Evolutionary conservation across 306 rosid species (phyloP), one percentile per base, ranked within the genome.

Genomic region (Castanea sativa): DNA sequence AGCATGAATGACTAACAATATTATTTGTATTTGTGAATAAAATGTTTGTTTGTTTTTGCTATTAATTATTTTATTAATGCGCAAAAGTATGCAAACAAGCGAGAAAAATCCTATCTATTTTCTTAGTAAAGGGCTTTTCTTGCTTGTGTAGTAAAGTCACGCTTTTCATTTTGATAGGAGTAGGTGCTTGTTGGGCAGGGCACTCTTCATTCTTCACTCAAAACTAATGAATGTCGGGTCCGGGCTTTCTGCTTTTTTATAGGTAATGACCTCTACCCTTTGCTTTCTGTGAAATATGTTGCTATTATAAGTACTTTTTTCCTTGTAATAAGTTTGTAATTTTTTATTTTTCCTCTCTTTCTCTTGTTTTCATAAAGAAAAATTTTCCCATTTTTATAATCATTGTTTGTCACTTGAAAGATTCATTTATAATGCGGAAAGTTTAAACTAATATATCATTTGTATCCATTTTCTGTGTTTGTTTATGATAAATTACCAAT

Each of bases 251-350:
- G 25, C 25, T 23, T 23, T 23, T 23, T 23, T 23, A 23, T 23
- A 80, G 98, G 97, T 90, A 87, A 33, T 49, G 55, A 32, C 75
- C 41, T 76, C 63, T 43, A 43, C 59, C 51, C 27, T 72, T 68
- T 69, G 35, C 63, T 77, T 52, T 59, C n/a, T 57, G 60, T 5
- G 27, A 56, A 27, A 45, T 69, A 4, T 43, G 25, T 73, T 45
- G 29, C 51, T 8, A 27, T 45, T 61, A 20, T 49, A 1, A n/a
- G 35, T 1, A 35, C 78, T 76, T 49, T n/a, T 33, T 4, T 51
- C 32, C 16, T 55, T 23, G 0, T 19, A 2, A 21, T 49, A 51
- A 51, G 58, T 64, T 74, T 41, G 6, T 55, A 63, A 70, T 20
- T 69, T 55, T 57, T 43, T 0, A n/a, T 51, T 25, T 69, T 21